A percentile compares a stretch with the other conserved stretches of the same genome.
These are phyloP conservation scores for Fusarium sp. DNA, from an alignment of 2,329 filamentous ascomycete species.

Conservation along the genomic window DNA sequence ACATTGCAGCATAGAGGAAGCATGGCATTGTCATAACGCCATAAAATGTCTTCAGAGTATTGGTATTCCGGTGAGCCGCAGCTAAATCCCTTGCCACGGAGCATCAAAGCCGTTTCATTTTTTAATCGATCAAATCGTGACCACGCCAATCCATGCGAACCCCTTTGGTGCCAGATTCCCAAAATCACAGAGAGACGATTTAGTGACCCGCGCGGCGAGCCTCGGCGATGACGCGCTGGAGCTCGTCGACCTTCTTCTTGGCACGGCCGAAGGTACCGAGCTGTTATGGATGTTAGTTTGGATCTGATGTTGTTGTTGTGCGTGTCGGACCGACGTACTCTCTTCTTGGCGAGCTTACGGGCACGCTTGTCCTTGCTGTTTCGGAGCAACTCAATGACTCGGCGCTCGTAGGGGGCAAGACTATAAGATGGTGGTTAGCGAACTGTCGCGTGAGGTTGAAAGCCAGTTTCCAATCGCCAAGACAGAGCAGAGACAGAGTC, in stretches of 20 bases:
- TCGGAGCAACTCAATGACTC: constrained; percentile 97
- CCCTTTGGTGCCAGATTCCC: constrained; percentile 43
- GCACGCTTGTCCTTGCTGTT: constrained; percentile 99
- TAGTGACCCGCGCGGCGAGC: constrained; percentile 77
- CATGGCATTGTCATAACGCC: constrained; percentile 39
- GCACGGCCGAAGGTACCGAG: constrained; percentile 98
- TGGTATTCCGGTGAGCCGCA: constrained; percentile 51
- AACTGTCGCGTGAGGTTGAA: background rate
- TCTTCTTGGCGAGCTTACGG: constrained; percentile 99
- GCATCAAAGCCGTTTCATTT: constrained; percentile 46
- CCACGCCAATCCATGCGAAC: constrained; percentile 51
- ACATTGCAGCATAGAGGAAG: constrained; percentile 3
- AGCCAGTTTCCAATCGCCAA: background rate
- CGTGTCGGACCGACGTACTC: constrained; percentile 68
- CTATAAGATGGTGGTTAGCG: constrained; percentile 55
- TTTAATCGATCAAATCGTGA: constrained; percentile 48
- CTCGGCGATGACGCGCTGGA: constrained; percentile 97
- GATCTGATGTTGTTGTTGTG: background rate
- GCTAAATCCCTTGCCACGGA: constrained; percentile 45
- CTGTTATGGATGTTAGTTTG: constrained; percentile 57
- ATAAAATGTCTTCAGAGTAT: constrained; percentile 41
- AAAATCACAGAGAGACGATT: constrained; percentile 47
- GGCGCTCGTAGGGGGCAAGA: constrained; percentile 95
- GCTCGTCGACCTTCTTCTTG: constrained; percentile 99
- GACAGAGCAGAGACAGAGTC: background rate